Conservation (phyloP, 1,284 basidiomycete species). For the Cystobasidium sp. region DNA sequence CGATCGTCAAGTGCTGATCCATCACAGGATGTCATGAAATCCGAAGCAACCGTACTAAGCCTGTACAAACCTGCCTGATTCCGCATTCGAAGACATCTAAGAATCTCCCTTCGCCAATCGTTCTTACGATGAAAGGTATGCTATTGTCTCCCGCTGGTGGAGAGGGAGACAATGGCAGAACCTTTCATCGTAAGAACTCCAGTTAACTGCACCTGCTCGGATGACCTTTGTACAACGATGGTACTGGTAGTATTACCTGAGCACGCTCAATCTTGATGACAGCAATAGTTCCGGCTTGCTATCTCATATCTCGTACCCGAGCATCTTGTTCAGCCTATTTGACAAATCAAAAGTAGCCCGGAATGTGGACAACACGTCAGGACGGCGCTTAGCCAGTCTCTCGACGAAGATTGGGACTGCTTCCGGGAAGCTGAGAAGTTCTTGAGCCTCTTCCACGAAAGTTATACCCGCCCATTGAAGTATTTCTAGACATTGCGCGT, state of each 20-base stretch:
- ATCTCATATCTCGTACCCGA: slow-evolving; percentile 1
- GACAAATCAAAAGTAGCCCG: slow-evolving; percentile 5
- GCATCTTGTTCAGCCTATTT: slow-evolving; percentile 1
- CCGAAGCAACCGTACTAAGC: too few species aligned
- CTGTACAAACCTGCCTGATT: too few species aligned
- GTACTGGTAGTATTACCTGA: neutral
- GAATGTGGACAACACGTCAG: slow-evolving; percentile 6
- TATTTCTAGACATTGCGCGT: neutral
- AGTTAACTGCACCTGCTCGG: too few species aligned
- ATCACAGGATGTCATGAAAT: too few species aligned
- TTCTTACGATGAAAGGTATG: too few species aligned
- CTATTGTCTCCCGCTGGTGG: too few species aligned
- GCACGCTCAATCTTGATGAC: neutral
- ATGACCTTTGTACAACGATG: too few species aligned
- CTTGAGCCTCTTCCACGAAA: neutral
- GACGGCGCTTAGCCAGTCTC: slow-evolving; percentile 3
- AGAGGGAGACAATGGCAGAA: too few species aligned
- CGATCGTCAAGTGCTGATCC: too few species aligned
- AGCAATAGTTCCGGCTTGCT: neutral
- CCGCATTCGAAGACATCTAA: too few species aligned
- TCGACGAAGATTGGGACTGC: neutral
- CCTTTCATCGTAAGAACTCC: too few species aligned
- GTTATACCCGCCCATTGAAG: slow-evolving; percentile 9
- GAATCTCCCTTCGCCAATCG: too few species aligned
- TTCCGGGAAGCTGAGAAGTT: neutral